A percentile compares a stretch with the other conserved stretches of the same genome.
Conservation (phyloP, 768 basidiomycete genomes). For the Pisolithus microcarpus region DNA sequence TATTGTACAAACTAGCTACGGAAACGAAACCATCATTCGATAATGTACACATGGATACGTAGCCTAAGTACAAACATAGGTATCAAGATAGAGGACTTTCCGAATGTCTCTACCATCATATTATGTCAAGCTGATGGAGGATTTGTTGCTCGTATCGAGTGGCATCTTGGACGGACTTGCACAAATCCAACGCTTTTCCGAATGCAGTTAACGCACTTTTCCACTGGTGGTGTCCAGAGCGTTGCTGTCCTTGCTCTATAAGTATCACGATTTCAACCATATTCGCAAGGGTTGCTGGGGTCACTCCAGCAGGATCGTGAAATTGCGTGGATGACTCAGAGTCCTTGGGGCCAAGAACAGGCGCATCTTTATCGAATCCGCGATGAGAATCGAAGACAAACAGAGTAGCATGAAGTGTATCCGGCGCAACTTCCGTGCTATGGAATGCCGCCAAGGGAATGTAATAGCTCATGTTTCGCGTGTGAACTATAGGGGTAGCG, state of each 20-base stretch:
- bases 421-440: not conserved
- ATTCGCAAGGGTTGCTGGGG: not conserved
- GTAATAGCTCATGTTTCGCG: not conserved
- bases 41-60: too few species aligned
- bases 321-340: not conserved
- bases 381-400: not conserved
- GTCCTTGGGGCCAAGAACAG: not conserved
- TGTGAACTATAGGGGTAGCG: not conserved
- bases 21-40: too few species aligned
- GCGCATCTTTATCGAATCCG: not conserved
- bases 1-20: too few species aligned
- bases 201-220: not conserved
- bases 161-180: not conserved
- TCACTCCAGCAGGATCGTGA: not conserved
- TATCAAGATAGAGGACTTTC: too few species aligned
- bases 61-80: too few species aligned
- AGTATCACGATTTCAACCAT: not conserved
- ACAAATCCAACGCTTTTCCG: not conserved
- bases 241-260: not conserved
- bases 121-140: not conserved
- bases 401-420: not conserved
- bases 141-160: not conserved
- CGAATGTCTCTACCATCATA: too few species aligned
- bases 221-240: not conserved
- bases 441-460: not conserved